Evolutionary conservation across 768 basidiomycete genomes (phyloP), one percentile per base, ranked within the genome.

Genomic region (Naganishia onofrii): DNA sequence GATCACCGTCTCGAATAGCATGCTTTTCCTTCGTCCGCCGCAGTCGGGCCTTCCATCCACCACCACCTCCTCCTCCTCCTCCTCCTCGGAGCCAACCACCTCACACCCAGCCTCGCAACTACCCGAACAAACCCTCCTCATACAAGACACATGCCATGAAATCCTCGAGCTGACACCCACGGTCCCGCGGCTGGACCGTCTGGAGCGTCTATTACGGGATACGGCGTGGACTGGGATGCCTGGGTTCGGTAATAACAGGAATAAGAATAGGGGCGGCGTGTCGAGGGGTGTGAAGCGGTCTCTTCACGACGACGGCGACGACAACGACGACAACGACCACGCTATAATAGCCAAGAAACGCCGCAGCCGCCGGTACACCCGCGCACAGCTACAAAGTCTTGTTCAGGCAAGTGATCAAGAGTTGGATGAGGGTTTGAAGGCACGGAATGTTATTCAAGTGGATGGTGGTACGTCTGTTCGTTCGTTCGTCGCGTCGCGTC

Each of bases 391-490:
- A 4, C 83, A 83, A 56, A 78, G 81, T 9, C 85, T 86, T 58
- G 85, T 94, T 7, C 93, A 96, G 76, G 91, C 93, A 3, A 92
- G 91, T 77, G 89, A 93, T 68, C 81, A 75, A 0, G 93, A 96
- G 77, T 81, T 96, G 26, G 83, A 83, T 8, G 79, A 72, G 21
- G 91, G 88, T 0, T 79, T 96, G 34, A 85, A 82, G 64, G 85
- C 87, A n/a, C 84, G 85, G 52, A 88, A 88, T 5, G 86, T 97
- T 29, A 86, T 96, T 19, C 82, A 87, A 58, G 83, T 93, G 2
- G 84, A 89, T 69, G 89, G 91, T 89, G 15, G 34, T 36, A 75
- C 68, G 81, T 69, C 9, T 21, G n/a, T n/a, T n/a, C n/a, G n/a
- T n/a, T n/a, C n/a, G n/a, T n/a, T n/a, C n/a, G n/a, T n/a, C n/a